A percentile compares a stretch with the other conserved stretches of the same genome.
These are phyloP conservation scores for Mycosphaerelloides madeirae DNA, from an alignment of 2,329 filamentous ascomycete species.

Conservation along the genomic window DNA sequence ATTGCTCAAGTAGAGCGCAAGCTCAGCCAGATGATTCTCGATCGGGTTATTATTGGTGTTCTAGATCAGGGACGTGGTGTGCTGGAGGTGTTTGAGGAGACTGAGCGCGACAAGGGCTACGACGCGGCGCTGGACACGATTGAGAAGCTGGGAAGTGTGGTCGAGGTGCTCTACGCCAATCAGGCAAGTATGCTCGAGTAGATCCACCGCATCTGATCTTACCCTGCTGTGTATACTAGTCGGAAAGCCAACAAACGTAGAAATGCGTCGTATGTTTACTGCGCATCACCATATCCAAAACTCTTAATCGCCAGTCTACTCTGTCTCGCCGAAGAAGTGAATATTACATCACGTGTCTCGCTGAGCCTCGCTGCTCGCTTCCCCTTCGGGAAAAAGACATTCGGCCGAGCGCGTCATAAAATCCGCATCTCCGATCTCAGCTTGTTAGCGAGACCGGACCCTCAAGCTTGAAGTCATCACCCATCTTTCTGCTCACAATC, in stretches of 20 bases:
- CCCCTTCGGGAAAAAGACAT: not conserved
- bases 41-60: slow-evolving; percentile 97
- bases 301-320: too few relatives aligned
- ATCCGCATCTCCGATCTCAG: not conserved
- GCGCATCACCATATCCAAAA: too few relatives aligned
- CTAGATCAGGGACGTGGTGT: slow-evolving; percentile 96
- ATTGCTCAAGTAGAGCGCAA: slow-evolving; percentile 97
- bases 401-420: not conserved
- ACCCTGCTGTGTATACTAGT: too few relatives aligned
- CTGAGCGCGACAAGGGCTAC: slow-evolving; percentile 85
- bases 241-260: too few relatives aligned
- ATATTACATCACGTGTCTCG: not conserved
- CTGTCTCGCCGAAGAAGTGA: too few relatives aligned
- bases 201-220: not conserved
- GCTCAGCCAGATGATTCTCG: slow-evolving; percentile 97
- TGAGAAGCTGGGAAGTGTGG: slow-evolving; percentile 93
- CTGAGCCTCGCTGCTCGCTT: slow-evolving; percentile 1
- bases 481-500: not conserved
- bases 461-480: not conserved
- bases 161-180: slow-evolving; percentile 96
- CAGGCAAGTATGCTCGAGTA: slow-evolving; percentile 94
- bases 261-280: too few relatives aligned
- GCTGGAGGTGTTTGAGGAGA: slow-evolving; percentile 95
- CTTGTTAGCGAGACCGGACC: not conserved
- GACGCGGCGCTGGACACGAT: slow-evolving; percentile 92